A percentile compares a stretch with the other conserved stretches of the same genome.
Conservation (phyloP, 192 early-diverging fungal genomes). For the Radiomyces spectabilis region DNA sequence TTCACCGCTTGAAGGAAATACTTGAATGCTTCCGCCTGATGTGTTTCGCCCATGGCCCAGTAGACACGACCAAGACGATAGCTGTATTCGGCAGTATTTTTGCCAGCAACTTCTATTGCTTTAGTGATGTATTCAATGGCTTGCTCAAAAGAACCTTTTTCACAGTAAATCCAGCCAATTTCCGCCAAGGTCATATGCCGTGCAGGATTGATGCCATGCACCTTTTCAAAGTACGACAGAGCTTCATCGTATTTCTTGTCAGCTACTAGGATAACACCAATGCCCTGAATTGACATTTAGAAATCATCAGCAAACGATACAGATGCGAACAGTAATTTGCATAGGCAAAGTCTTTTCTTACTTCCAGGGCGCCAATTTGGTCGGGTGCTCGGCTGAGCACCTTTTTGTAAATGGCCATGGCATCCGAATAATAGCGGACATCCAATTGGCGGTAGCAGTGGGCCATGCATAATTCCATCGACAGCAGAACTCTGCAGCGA, state of each 20-base stretch:
- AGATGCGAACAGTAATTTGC: too few species aligned
- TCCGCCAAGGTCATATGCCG: slow-evolving; percentile 54
- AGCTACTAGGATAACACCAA: slow-evolving; percentile 46
- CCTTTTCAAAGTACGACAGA: slow-evolving; percentile 40
- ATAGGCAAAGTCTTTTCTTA: slow-evolving; percentile 5
- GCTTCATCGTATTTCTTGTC: slow-evolving; percentile 53
- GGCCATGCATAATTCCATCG: slow-evolving; percentile 52
- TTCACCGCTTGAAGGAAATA: slow-evolving; percentile 69
- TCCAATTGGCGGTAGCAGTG: slow-evolving; percentile 53
- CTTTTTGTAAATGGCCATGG: slow-evolving; percentile 44
- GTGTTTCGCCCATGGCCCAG: slow-evolving; percentile 64
- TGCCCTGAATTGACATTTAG: slow-evolving; percentile 44
- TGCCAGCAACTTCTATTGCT: slow-evolving; percentile 40
- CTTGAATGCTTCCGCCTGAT: slow-evolving; percentile 56
- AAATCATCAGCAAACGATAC: too few species aligned
- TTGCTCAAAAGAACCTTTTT: slow-evolving; percentile 39
- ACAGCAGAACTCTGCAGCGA: slow-evolving; percentile 36
- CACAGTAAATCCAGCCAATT: slow-evolving; percentile 57
- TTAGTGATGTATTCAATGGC: slow-evolving; percentile 47
- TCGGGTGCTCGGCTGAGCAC: slow-evolving; percentile 36
- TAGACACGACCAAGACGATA: slow-evolving; percentile 66
- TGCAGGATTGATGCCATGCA: slow-evolving; percentile 35
- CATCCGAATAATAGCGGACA: slow-evolving; percentile 42
- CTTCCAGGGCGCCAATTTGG: slow-evolving; percentile 37
- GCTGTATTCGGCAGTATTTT: slow-evolving; percentile 41